Evolutionary conservation across 371 early-diverging fungal genomes (phyloP).

Genomic region (Fennellomyces sp.): DNA sequence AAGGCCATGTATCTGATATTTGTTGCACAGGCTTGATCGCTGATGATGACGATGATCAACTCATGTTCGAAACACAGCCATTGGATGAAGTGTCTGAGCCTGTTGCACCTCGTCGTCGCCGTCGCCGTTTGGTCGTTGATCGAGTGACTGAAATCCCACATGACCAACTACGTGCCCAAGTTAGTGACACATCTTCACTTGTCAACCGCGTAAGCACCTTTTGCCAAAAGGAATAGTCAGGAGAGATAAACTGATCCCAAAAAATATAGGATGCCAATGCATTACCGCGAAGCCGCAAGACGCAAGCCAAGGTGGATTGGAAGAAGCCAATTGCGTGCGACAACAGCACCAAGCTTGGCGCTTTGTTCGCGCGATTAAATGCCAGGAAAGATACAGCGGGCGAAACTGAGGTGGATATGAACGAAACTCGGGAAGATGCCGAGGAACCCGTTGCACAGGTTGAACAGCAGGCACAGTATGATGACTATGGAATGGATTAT

Average conservation of each 20-base stretch:
- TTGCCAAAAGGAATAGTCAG: neutral
- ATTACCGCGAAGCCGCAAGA: neutral
- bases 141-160: conserved; percentile 70
- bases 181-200: conserved; percentile 52
- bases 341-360: neutral
- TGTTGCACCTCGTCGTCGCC: conserved; percentile 23
- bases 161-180: conserved; percentile 49
- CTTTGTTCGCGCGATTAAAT: neutral
- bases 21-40: conserved; percentile 28
- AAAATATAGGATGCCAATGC: conserved; percentile 5
- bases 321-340: neutral
- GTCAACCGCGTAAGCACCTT: conserved; percentile 19
- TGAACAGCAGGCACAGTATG: conserved; percentile 9
- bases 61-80: conserved; percentile 27
- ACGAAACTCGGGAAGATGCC: too few relatives aligned
- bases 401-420: neutral
- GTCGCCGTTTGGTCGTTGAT: conserved; percentile 72
- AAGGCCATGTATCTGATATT: neutral
- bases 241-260: neutral
- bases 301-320: neutral
- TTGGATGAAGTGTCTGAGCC: conserved; percentile 15
- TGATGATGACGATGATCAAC: conserved; percentile 17
- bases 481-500: conserved; percentile 17
- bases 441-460: too few relatives aligned
- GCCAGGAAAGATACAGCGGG: neutral